These are phyloP conservation scores for Sporisorium exsertum DNA, from an alignment of 1,284 basidiomycete species.

Conservation along the genomic window DNA sequence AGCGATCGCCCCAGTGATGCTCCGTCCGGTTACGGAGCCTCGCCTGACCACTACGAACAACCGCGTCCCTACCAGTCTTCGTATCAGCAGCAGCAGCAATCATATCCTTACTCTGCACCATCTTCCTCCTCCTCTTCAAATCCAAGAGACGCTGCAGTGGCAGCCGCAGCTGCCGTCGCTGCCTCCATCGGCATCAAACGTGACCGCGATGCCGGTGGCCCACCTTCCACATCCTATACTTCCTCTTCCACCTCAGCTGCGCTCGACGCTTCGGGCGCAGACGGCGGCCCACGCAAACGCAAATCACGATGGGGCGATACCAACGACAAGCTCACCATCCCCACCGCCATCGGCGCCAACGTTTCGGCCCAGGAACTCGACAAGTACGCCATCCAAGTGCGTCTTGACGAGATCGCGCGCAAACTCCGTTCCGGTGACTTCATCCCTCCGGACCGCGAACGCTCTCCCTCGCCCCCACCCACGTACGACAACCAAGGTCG, in stretches of 20 bases:
- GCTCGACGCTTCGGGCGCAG: slow-evolving; percentile 19
- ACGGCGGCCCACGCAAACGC: slow-evolving; percentile 61
- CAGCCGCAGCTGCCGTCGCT: slow-evolving; percentile 43
- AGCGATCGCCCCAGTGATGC: slow-evolving; percentile 4
- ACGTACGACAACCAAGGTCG: slow-evolving; percentile 97
- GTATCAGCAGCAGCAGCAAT: slow-evolving; percentile 18
- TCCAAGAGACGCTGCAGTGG: slow-evolving; percentile 34
- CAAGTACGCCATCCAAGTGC: slow-evolving; percentile 67
- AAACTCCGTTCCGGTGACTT: slow-evolving; percentile 94
- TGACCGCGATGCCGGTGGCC: slow-evolving; percentile 22
- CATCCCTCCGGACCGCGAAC: slow-evolving; percentile 92
- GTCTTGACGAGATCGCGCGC: slow-evolving; percentile 95
- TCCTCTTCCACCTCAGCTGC: slow-evolving; percentile 13
- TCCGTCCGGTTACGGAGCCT: slow-evolving; percentile 16
- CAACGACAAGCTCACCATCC: slow-evolving; percentile 52
- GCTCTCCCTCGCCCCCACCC: slow-evolving; percentile 94
- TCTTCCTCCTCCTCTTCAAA: slow-evolving; percentile 24
- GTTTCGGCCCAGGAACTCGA: slow-evolving; percentile 64
- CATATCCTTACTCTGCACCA: slow-evolving; percentile 18
- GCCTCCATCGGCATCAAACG: slow-evolving; percentile 52
- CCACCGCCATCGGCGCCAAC: slow-evolving; percentile 63
- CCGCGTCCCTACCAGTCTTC: slow-evolving; percentile 14
- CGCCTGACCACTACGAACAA: slow-evolving; percentile 16
- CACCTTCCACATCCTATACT: background rate
- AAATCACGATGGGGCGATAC: slow-evolving; percentile 67